Evolutionary conservation across 331 rosid genomes (phyloP).

Genomic region (Quercus tomentella): DNA sequence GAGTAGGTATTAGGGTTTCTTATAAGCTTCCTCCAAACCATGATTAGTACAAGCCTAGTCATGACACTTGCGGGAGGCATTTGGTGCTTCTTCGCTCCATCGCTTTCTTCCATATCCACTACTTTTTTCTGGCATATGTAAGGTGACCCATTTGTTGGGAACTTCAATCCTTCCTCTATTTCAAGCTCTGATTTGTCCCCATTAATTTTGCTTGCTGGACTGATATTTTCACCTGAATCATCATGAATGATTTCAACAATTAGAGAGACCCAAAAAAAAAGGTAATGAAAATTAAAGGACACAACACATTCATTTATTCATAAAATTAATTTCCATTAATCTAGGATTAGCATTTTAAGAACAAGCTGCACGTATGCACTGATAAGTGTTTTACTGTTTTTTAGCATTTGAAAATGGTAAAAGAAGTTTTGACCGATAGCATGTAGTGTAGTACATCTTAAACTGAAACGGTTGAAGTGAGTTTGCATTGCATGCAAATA

Average conservation of each 20-base stretch:
- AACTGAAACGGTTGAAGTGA: neutral
- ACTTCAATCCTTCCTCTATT: conserved; percentile 54
- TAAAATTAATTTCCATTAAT: neutral
- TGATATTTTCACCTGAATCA: conserved; percentile 49
- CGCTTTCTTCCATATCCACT: conserved; percentile 53
- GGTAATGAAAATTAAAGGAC: too few relatives aligned
- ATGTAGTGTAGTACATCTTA: too few relatives aligned
- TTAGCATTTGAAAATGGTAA: too few relatives aligned
- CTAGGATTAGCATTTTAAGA: neutral
- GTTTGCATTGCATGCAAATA: neutral
- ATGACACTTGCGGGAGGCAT: conserved; percentile 97
- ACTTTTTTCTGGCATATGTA: conserved; percentile 58
- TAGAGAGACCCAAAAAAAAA: too few relatives aligned
- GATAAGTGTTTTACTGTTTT: too few relatives aligned
- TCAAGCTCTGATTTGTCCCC: conserved; percentile 37
- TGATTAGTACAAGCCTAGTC: conserved; percentile 87
- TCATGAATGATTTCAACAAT: conserved; percentile 23
- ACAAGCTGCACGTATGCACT: neutral
- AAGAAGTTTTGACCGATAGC: too few relatives aligned
- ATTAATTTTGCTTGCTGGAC: conserved; percentile 51
- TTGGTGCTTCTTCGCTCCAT: conserved; percentile 57
- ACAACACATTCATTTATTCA: too few relatives aligned
- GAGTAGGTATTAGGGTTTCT: conserved; percentile 95
- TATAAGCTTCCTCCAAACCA: conserved; percentile 98
- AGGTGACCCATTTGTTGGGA: conserved; percentile 52